Evolutionary conservation across 163 green algal genomes (phyloP).

Genomic region (Scenedesmus sp.): DNA sequence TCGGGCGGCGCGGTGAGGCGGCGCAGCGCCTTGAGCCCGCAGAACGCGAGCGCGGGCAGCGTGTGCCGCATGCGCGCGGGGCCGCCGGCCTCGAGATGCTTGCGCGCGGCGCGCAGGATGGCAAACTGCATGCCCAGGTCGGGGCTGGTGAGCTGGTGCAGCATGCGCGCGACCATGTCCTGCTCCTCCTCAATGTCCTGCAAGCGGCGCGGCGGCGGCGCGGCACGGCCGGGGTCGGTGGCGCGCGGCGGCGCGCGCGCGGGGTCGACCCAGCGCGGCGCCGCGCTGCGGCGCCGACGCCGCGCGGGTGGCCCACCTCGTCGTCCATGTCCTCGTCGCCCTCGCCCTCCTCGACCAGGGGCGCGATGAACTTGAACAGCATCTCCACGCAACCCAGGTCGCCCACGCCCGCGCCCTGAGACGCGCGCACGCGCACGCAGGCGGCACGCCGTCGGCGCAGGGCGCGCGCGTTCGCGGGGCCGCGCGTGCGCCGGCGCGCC

Average conservation of each 20-base stretch:
- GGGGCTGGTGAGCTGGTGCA: conserved; percentile 76
- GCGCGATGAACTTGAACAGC: conserved; percentile 85
- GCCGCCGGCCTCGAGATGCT: conserved; percentile 70
- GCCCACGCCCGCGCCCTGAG: conserved; percentile 39
- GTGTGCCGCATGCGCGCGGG: conserved; percentile 74
- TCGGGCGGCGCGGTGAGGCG: neutral
- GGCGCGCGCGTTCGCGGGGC: no score
- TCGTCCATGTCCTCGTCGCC: conserved; percentile 68
- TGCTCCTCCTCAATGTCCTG: conserved; percentile 91
- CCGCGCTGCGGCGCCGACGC: no score
- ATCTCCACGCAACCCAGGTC: conserved; percentile 70
- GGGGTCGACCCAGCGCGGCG: neutral
- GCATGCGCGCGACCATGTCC: conserved; percentile 83
- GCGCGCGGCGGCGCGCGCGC: neutral
- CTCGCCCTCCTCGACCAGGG: conserved; percentile 73
- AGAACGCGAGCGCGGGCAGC: conserved; percentile 82
- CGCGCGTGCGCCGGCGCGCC: no score
- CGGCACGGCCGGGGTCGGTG: no score
- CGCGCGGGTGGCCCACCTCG: conserved; percentile 60
- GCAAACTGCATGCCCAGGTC: conserved; percentile 66
- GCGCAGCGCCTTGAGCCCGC: conserved; percentile 55
- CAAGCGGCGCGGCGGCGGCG: neutral
- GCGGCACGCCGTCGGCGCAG: neutral
- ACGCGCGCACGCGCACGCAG: neutral
- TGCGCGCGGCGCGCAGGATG: conserved; percentile 62